These are phyloP conservation scores for Protomyces arabidopsidicola DNA, from an alignment of 1,139 yeast species.

Conservation along the genomic window DNA sequence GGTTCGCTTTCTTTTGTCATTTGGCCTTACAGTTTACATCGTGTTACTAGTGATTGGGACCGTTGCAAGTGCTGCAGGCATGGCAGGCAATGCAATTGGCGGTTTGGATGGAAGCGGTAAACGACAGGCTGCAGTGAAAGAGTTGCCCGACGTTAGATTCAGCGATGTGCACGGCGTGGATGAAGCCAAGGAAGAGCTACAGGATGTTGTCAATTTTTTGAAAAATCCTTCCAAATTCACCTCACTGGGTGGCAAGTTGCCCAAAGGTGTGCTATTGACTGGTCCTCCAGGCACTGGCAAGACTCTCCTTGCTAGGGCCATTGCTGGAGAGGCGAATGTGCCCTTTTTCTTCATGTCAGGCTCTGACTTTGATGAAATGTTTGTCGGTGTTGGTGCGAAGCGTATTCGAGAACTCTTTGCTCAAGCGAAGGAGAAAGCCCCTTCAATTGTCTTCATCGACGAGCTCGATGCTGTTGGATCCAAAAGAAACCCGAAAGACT, in stretches of 20 bases:
- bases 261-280: constrained; percentile 91
- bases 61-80: constrained; percentile 41
- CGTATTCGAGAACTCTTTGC: constrained; percentile 88
- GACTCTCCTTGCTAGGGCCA: constrained; percentile 92
- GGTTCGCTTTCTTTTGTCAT: constrained; percentile 83
- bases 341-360: constrained; percentile 99
- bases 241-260: constrained; percentile 92
- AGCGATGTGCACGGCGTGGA: constrained; percentile 96
- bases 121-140: constrained; percentile 44
- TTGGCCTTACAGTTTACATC: constrained; percentile 64
- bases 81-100: constrained; percentile 42
- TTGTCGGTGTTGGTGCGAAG: constrained; percentile 98
- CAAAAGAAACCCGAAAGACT: constrained; percentile 93
- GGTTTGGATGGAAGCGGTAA: constrained; percentile 16
- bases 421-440: constrained; percentile 92
- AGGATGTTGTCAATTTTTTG: constrained; percentile 92
- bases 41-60: constrained; percentile 58
- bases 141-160: constrained; percentile 82
- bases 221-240: constrained; percentile 95
- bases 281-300: constrained; percentile 99
- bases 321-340: constrained; percentile 99
- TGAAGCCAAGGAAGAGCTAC: constrained; percentile 94
- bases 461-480: constrained; percentile 99
- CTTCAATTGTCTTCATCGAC: constrained; percentile 94
- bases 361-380: constrained; percentile 94